Base-by-base conservation (phyloP, 768 basidiomycete species). In the Punctularia strigosozonata region DNA sequence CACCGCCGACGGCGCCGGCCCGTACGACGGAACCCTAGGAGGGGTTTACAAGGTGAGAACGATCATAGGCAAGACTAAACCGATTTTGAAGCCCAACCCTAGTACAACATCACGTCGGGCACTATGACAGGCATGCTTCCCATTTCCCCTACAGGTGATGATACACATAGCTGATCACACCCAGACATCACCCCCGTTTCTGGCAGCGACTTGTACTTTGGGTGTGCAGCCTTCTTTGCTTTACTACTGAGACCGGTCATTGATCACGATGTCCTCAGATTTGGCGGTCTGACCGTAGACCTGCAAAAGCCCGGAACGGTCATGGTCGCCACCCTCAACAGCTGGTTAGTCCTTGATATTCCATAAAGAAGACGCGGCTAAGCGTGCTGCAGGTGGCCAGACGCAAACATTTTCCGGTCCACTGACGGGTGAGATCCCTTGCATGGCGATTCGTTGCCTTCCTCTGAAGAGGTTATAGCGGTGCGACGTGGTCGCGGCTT, bases 251-350 rank as follows among this genome's bases (percentile, higher is more conserved):
- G 36, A 8, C n/a, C 25, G 18, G 34, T 30, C 22, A 19, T 15
- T 12, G 21, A 25, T 21, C 15, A 30, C 19, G 31, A 10, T 17
- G 12, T 28, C 15, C 26, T 24, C 31, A 17, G 41, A 34, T 26
- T 15, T 19, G 15, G 51, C 31, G 76, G 76, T 23, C 56, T 79
- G 3, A 62, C 74, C 4, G 68, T 81, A 34, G 78, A 81, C 46
- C 45, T 68, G 8, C 73, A 76, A 45, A 66, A 59, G 36, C 74
- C 76, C 15, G 77, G 77, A 1, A 78, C 73, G 8, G 53, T 80
- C 46, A 78, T 80, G 78, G 76, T 77, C 8, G 75, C 77, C 31
- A 74, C 76, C 1, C 64, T 79, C 28, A 77, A 75, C 47, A 69
- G 66, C 15, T 76, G 75, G 73, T n/a, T n/a, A n/a, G n/a, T n/a